These are phyloP conservation scores for Gossypium ekmanianum DNA, from an alignment of 345 rosid genomes.

Conservation along the genomic window DNA sequence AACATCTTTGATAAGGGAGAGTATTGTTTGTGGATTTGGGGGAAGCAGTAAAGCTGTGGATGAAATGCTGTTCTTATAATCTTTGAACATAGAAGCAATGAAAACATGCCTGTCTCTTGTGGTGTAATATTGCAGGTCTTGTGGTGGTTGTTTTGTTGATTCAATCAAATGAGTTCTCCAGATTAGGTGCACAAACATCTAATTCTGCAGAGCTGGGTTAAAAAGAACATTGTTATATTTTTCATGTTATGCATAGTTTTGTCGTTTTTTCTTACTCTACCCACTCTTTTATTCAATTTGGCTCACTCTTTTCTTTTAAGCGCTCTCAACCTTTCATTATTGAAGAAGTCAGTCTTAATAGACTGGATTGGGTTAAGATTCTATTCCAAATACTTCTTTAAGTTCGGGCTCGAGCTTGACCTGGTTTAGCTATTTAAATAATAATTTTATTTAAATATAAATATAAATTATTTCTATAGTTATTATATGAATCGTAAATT, in stretches of 20 bases:
- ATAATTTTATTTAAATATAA: no score
- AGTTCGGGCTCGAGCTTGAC: no score
- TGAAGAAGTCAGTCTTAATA: no score
- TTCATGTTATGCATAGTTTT: not conserved
- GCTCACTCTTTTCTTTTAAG: no score
- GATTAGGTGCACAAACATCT: conserved; percentile 7
- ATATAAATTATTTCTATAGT: no score
- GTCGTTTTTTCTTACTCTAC: not conserved
- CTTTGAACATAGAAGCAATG: conserved; percentile 7
- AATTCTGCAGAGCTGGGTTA: conserved; percentile 2
- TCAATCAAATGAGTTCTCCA: conserved; percentile 21
- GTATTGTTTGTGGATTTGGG: conserved; percentile 29
- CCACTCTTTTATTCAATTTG: no score
- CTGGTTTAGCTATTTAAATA: no score
- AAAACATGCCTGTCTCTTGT: conserved; percentile 19
- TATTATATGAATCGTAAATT: no score
- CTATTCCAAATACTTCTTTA: no score
- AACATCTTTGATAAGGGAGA: conserved; percentile 9
- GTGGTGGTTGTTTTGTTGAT: conserved; percentile 17
- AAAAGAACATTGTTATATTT: not conserved
- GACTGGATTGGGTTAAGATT: no score
- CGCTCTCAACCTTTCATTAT: no score
- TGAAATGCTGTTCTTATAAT: conserved; percentile 14
- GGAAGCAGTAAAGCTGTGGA: conserved; percentile 17
- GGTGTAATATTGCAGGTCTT: conserved; percentile 33